Evolutionary conservation across 2,329 filamentous ascomycete species (phyloP).

Genomic region (Torrubiellomyces zombiae): DNA sequence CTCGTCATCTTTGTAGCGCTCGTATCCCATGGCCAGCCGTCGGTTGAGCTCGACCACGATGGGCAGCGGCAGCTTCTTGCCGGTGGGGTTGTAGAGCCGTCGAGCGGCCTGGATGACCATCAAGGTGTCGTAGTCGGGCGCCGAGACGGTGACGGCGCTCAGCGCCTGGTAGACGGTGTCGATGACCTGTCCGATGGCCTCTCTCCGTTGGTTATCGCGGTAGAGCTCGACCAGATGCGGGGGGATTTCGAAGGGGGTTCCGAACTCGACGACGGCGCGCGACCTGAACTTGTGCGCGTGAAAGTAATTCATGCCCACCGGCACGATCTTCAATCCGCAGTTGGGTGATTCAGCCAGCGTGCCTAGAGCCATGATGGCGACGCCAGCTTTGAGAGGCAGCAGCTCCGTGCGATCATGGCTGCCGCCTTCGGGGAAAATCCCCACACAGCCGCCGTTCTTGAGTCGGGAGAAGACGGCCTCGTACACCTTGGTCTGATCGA

Average conservation of each 20-base stretch:
- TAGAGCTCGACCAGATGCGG: constrained; percentile 72
- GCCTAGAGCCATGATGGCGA: constrained; percentile 94
- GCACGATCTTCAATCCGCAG: constrained; percentile 85
- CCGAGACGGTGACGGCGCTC: constrained; percentile 76
- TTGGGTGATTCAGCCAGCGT: constrained; percentile 71
- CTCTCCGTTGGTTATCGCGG: constrained; percentile 63
- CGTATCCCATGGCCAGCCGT: constrained; percentile 78
- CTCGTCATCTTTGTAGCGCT: constrained; percentile 78
- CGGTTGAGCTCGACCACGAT: constrained; percentile 91
- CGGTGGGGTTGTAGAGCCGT: constrained; percentile 82
- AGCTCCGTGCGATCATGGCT: constrained; percentile 89
- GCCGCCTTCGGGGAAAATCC: constrained; percentile 93
- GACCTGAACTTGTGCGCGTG: constrained; percentile 97
- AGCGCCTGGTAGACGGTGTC: constrained; percentile 77
- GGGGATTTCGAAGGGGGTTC: constrained; percentile 72
- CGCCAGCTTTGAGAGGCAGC: constrained; percentile 83
- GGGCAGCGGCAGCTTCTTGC: constrained; percentile 81
- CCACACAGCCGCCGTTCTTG: constrained; percentile 70
- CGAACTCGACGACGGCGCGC: constrained; percentile 89
- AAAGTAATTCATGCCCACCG: constrained; percentile 98
- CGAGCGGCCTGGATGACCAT: constrained; percentile 94
- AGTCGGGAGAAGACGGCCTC: constrained; percentile 80
- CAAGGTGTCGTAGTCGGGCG: constrained; percentile 87
- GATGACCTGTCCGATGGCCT: constrained; percentile 71
- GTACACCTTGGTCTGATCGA: constrained; percentile 88